Base-by-base conservation (phyloP, 2,329 filamentous ascomycete species). In the Leptographium procerum region DNA sequence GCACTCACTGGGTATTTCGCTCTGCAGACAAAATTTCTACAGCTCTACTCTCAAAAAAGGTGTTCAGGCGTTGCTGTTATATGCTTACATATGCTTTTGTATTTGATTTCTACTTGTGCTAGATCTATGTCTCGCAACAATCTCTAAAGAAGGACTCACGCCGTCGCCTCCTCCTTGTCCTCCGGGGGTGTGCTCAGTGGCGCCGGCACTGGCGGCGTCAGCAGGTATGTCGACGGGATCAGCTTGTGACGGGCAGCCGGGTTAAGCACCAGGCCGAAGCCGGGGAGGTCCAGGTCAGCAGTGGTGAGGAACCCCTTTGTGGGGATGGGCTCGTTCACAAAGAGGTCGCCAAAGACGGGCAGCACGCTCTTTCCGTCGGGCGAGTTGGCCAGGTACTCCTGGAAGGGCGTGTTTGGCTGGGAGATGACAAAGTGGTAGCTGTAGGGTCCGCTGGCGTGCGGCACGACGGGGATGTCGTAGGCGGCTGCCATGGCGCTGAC, bases 351-450 rank as follows among this genome's bases (percentile, higher is more conserved):
- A 71, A 96, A 96, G 8, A 96, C 91, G 2, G 91, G 91, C 62
- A 92, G 75, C 22, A 96, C 91, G 62, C 85, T 91, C 76, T 90
- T 89, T 54, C 91, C 91, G 66, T 96, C 91, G 0, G 91, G 83
- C 2, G 90, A 95, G 75, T 96, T 96, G 65, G 91, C 91, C 28
- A 96, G 81, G 69, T 96, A 96, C 73, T 96, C 91, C 72, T 96
- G 91, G 80, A 96, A 96, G 6, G 91, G 91, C 16, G 87, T 89
- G 75, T 96, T 95, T 62, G 89, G 84, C 73, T 96, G 91, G 51
- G 90, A 95, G 61, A 96, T 86, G 64, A 96, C 91, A 69, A 95
- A 96, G 73, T 96, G 91, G 74, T 96, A 96, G 67, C 89, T 94
- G 76, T 96, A 96, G 3, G 91, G 89, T 1, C 91, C 91, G 61